These are phyloP conservation scores for Microcyclospora tardicrescens DNA, from an alignment of 2,329 filamentous ascomycete genomes.

Conservation along the genomic window DNA sequence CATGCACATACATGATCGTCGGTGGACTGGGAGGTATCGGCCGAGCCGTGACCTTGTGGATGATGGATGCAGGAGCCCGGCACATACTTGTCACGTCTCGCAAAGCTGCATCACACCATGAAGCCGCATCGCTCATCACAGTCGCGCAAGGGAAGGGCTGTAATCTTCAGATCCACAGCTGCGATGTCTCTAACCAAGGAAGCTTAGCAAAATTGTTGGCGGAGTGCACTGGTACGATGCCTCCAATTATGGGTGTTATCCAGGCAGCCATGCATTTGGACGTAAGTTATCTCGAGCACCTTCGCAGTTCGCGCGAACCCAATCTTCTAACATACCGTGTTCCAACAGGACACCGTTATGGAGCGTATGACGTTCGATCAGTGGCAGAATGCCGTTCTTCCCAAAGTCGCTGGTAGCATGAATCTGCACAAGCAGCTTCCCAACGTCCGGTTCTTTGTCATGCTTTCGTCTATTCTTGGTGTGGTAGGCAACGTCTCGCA, in stretches of 20 bases:
- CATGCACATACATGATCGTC: background rate
- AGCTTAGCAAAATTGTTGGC: background rate
- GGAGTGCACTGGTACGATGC: background rate
- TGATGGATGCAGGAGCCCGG: background rate
- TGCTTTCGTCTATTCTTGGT: constrained; percentile 11
- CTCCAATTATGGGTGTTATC: constrained; percentile 8
- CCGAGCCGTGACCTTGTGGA: background rate
- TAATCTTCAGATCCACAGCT: constrained; percentile 2
- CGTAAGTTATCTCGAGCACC: too few relatives aligned
- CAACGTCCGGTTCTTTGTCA: constrained; percentile 17
- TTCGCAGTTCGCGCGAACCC: too few relatives aligned
- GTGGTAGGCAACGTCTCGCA: constrained; percentile 9
- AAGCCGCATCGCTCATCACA: too few relatives aligned
- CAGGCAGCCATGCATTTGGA: constrained; percentile 22
- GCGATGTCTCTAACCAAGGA: constrained; percentile 1
- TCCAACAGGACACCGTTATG: too few relatives aligned
- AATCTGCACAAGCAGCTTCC: constrained; percentile 11
- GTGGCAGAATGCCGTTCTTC: constrained; percentile 9
- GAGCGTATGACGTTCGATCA: too few relatives aligned
- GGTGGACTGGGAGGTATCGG: constrained; percentile 1
- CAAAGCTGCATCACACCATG: background rate
- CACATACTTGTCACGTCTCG: background rate
- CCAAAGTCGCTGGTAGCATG: constrained; percentile 17
- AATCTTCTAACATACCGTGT: too few relatives aligned
- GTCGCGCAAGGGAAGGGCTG: too few relatives aligned